Percentiles rank a stretch among this genome's conserved stretches.
phyloP scores from a whole-genome alignment of 2,329 filamentous ascomycete species.

The Amauroascus verrucosus region DNA sequence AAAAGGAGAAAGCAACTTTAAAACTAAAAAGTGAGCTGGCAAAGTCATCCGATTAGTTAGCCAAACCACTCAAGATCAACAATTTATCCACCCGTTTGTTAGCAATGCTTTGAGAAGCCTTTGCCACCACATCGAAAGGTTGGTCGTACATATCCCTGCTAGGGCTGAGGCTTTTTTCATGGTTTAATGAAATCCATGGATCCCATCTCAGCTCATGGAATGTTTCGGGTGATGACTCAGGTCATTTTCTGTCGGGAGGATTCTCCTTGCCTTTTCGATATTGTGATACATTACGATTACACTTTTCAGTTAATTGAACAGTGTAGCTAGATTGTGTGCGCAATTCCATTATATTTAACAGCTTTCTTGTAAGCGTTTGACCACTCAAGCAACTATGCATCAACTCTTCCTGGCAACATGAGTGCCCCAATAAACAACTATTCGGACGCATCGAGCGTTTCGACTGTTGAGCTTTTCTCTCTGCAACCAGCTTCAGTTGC shows the following conservation, averaged over 20 bases:
- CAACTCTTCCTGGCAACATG: background rate
- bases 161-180: background rate
- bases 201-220: background rate
- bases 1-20: too few relatives aligned
- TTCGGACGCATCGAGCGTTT: background rate
- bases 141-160: background rate
- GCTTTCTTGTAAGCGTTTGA: background rate
- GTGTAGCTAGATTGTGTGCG: background rate
- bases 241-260: background rate
- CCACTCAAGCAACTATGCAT: background rate
- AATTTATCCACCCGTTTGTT: background rate
- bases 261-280: background rate
- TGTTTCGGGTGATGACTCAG: background rate
- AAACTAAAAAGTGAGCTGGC: too few relatives aligned
- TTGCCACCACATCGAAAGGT: background rate
- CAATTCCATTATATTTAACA: background rate
- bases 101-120: background rate
- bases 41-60: background rate
- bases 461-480: background rate
- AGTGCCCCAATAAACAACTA: background rate
- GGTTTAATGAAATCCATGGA: background rate
- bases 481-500: background rate
- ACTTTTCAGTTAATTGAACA: background rate
- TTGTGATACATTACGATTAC: background rate
- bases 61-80: background rate